Conservation (phyloP, 345 rosid genomes). For the Psidium friedrichsthalianum region DNA sequence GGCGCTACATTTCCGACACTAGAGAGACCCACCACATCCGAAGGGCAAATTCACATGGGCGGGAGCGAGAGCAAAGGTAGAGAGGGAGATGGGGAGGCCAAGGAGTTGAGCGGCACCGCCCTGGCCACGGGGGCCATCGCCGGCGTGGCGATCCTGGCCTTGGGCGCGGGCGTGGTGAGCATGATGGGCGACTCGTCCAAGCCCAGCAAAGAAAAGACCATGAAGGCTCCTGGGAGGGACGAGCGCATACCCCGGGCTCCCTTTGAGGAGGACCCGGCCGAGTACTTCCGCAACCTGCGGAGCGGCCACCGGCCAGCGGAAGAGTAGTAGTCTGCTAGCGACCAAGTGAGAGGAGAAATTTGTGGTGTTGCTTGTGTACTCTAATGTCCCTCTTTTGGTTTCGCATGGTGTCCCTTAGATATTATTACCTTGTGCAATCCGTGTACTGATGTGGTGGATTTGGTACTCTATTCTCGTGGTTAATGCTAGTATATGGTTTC, state of each 20-base stretch:
- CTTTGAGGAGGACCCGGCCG: neutral
- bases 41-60: neutral
- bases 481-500: neutral
- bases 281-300: neutral
- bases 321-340: neutral
- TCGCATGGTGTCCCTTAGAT: neutral
- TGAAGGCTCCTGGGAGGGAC: slow-evolving; percentile 5
- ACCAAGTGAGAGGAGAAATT: neutral
- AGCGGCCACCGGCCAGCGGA: neutral
- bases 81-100: neutral
- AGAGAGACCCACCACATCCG: neutral
- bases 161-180: neutral
- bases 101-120: neutral
- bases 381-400: neutral
- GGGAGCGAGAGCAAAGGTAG: neutral
- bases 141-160: neutral
- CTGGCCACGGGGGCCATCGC: rapidly evolving
- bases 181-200: neutral
- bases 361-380: neutral
- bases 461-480: neutral
- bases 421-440: neutral
- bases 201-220: neutral
- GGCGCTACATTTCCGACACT: no score
- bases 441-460: neutral
- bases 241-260: neutral